Evolutionary conservation across 2,329 filamentous ascomycete genomes (phyloP).

Genomic region (Cadophora sp.): DNA sequence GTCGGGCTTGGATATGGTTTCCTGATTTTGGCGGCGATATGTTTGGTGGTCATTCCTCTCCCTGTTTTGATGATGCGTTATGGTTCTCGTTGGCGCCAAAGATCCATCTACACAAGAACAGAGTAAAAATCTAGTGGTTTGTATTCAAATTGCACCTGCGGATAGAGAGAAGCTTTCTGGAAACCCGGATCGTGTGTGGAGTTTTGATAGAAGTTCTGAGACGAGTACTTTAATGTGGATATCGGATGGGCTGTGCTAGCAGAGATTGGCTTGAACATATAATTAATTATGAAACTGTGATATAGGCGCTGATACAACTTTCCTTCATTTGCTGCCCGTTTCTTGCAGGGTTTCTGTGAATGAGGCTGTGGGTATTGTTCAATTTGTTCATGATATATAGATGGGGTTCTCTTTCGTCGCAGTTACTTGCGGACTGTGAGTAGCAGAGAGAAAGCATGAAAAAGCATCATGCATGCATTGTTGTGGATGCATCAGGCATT

Average conservation of each 20-base stretch:
- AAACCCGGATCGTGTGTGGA: too few species aligned
- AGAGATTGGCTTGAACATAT: too few species aligned
- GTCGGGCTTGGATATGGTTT: conserved; percentile 52
- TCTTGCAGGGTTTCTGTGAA: too few species aligned
- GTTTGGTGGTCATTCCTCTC: conserved; percentile 55
- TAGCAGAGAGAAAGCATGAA: not conserved
- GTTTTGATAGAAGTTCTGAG: too few species aligned
- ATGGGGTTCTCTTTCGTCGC: not conserved
- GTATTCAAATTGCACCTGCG: too few species aligned
- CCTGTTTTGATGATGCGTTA: conserved; percentile 58
- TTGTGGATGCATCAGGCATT: not conserved
- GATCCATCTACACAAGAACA: conserved; percentile 56
- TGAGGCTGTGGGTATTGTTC: too few species aligned
- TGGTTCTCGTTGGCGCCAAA: conserved; percentile 58
- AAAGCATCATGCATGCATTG: conserved; percentile 3
- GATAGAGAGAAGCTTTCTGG: not conserved
- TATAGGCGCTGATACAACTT: too few species aligned
- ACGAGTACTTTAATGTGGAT: too few species aligned
- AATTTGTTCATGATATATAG: too few species aligned
- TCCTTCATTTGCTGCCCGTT: too few species aligned
- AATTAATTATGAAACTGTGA: too few species aligned
- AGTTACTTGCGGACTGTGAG: not conserved
- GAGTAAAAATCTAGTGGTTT: conserved; percentile 26
- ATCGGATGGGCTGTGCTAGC: too few species aligned
- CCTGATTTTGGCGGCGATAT: conserved; percentile 45